Evolutionary conservation across 805 yeast genomes (phyloP).

Genomic region (Teunomyces panamensis): DNA sequence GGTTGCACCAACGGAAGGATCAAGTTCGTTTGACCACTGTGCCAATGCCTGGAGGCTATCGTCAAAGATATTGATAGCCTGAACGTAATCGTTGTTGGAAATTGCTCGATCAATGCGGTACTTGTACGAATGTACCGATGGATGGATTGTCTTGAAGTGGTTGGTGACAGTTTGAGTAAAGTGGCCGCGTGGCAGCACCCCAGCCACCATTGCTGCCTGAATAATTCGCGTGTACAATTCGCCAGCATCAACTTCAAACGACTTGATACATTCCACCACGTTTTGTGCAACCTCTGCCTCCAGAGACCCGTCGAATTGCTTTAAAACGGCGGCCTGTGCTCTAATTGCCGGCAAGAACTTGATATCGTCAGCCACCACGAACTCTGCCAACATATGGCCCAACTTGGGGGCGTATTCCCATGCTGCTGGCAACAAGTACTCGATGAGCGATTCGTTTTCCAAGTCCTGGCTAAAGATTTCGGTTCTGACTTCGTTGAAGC

Average conservation of each 20-base stretch:
- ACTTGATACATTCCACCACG: background rate
- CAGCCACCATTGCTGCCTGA: constrained; percentile 14
- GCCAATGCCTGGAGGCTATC: constrained; percentile 23
- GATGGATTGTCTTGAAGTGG: constrained; percentile 10
- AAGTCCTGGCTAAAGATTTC: constrained; percentile 18
- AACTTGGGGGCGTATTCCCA: constrained; percentile 8
- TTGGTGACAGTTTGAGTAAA: constrained; percentile 14
- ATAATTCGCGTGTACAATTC: constrained; percentile 15
- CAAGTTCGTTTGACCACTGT: constrained; percentile 23
- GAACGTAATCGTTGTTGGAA: constrained; percentile 10
- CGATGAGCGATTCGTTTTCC: constrained; percentile 22
- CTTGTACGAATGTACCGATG: constrained; percentile 24
- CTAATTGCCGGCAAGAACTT: constrained; percentile 20
- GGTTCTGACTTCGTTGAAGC: constrained; percentile 9
- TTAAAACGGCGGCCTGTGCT: constrained; percentile 16
- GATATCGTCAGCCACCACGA: constrained; percentile 18
- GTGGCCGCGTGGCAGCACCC: constrained; percentile 18
- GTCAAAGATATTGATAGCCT: constrained; percentile 29
- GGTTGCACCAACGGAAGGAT: constrained; percentile 39
- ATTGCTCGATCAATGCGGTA: constrained; percentile 28
- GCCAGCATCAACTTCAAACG: constrained; percentile 9
- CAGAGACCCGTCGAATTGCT: constrained; percentile 3
- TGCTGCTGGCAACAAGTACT: constrained; percentile 14
- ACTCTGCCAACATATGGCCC: constrained; percentile 11
- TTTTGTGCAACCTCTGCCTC: background rate